Percentiles rank a stretch among this genome's conserved stretches.
Conservation (phyloP, 31 red algal genomes). For the Pterothamnion heteromorphum region DNA sequence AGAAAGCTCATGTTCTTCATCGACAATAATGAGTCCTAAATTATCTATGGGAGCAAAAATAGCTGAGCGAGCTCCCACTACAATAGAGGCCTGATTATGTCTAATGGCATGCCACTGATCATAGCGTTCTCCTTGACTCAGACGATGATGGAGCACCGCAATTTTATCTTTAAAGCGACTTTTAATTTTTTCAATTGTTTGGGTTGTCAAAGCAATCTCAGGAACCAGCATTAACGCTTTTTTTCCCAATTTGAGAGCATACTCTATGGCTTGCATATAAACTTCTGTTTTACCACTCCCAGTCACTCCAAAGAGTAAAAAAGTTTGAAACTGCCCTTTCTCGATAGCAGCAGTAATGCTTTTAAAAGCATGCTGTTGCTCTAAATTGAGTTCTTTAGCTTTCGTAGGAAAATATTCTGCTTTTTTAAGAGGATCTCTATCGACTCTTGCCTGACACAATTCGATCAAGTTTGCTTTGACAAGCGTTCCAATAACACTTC, state of each 20-base stretch:
- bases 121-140: neutral
- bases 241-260: neutral
- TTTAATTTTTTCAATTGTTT: neutral
- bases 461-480: neutral
- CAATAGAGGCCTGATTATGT: slow-evolving; percentile 9
- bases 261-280: slow-evolving; percentile 12
- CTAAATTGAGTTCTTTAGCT: neutral
- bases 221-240: slow-evolving; percentile 22
- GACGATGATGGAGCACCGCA: neutral
- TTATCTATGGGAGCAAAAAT: slow-evolving; percentile 14
- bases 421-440: neutral
- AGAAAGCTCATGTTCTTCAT: slow-evolving; percentile 39
- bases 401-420: neutral
- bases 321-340: neutral
- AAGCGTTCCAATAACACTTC: neutral
- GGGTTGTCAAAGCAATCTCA: slow-evolving; percentile 31
- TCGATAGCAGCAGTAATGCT: neutral
- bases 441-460: neutral
- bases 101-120: neutral
- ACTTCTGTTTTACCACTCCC: slow-evolving; percentile 45
- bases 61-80: slow-evolving; percentile 5
- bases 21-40: slow-evolving; percentile 33
- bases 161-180: neutral
- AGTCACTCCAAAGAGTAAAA: slow-evolving; percentile 38
- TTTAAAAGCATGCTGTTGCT: slow-evolving; percentile 20